Percentiles rank a stretch among this genome's conserved stretches.
Evolutionary conservation across 495 filamentous ascomycete species (phyloP).

Genomic region (Daldinia caldariorum): DNA sequence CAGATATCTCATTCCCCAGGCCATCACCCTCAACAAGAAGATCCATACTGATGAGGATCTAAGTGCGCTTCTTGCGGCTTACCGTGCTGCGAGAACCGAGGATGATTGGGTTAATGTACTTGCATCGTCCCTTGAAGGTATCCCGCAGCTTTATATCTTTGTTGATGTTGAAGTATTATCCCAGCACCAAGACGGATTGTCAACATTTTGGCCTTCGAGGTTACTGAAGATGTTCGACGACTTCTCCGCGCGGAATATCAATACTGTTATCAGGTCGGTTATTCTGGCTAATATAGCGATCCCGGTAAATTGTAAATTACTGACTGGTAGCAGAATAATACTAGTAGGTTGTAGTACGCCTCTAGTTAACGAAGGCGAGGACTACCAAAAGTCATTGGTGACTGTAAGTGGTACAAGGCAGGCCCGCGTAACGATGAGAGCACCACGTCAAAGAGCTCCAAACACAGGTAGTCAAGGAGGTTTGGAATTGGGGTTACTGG

Average conservation of each 20-base stretch:
- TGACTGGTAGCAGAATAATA: neutral
- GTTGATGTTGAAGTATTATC: slow-evolving; percentile 24
- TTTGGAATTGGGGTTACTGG: no score
- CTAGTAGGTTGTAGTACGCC: neutral
- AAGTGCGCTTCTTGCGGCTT: slow-evolving; percentile 8
- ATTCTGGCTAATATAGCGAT: neutral
- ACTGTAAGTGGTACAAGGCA: neutral
- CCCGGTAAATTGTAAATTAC: neutral
- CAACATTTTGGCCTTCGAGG: slow-evolving; percentile 16
- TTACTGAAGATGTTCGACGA: slow-evolving; percentile 21
- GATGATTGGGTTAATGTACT: slow-evolving; percentile 21
- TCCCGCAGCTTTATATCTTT: slow-evolving; percentile 32
- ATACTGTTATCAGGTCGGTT: slow-evolving; percentile 13
- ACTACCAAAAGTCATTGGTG: neutral
- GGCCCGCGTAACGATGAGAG: neutral
- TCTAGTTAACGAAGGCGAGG: neutral
- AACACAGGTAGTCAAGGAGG: no score
- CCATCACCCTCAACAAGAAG: neutral
- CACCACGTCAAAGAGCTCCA: neutral
- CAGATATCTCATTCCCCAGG: slow-evolving; percentile 11
- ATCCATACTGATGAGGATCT: neutral
- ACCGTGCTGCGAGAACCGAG: slow-evolving; percentile 13
- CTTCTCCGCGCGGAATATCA: slow-evolving; percentile 16
- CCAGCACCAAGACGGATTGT: neutral
- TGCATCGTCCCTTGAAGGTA: slow-evolving; percentile 27